Conservation (phyloP, 2,329 filamentous ascomycete genomes). For the Colletotrichum acutatum region DNA sequence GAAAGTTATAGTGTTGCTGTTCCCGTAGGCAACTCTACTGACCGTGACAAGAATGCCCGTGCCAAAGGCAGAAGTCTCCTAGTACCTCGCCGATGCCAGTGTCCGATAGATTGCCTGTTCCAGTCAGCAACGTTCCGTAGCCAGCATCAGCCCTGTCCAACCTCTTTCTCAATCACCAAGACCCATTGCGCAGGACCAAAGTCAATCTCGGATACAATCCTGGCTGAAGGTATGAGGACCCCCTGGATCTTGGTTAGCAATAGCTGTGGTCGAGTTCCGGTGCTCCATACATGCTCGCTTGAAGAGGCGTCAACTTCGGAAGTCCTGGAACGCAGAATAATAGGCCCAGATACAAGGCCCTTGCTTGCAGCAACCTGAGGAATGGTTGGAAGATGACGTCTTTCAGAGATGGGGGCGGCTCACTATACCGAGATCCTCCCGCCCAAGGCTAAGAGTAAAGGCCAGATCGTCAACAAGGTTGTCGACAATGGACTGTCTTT, state of each 20-base stretch:
- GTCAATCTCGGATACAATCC: slow-evolving; percentile 60
- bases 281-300: slow-evolving; percentile 43
- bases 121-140: slow-evolving; percentile 30
- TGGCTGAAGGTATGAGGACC: slow-evolving; percentile 66
- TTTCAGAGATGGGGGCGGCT: slow-evolving; percentile 36
- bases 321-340: slow-evolving; percentile 51
- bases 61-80: slow-evolving; percentile 57
- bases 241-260: slow-evolving; percentile 55
- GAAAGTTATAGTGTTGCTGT: background rate
- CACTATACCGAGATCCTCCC: slow-evolving; percentile 78
- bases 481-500: slow-evolving; percentile 75
- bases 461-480: slow-evolving; percentile 80
- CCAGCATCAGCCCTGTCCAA: slow-evolving; percentile 41
- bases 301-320: slow-evolving; percentile 41
- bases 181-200: slow-evolving; percentile 69
- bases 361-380: slow-evolving; percentile 78
- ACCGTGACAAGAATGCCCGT: slow-evolving; percentile 78
- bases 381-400: background rate
- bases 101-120: slow-evolving; percentile 79
- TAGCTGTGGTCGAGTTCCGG: background rate
- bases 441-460: slow-evolving; percentile 72
- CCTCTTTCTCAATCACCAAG: slow-evolving; percentile 84
- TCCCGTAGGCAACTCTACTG: slow-evolving; percentile 34
- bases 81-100: slow-evolving; percentile 67
- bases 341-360: slow-evolving; percentile 72